Conservation (phyloP, 768 basidiomycete genomes). For the Tricholoma furcatifolium region DNA sequence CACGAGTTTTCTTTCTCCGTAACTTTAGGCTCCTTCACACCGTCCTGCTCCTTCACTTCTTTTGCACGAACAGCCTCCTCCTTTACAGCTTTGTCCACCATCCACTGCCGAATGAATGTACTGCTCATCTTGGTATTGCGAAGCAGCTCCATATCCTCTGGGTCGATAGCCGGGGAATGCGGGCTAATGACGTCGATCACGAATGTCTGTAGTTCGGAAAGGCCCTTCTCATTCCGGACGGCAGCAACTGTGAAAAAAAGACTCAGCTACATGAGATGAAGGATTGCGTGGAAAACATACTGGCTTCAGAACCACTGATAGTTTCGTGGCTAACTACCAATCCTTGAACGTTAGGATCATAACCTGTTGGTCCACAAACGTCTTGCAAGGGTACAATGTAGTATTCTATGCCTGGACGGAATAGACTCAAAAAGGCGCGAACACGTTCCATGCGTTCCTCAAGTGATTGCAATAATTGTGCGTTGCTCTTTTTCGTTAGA, state of each 20-base stretch:
- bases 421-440: conserved; percentile 66
- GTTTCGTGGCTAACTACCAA: conserved; percentile 94
- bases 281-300: conserved; percentile 44
- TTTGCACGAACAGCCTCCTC: not conserved
- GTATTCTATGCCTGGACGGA: conserved; percentile 63
- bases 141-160: conserved; percentile 65
- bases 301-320: conserved; percentile 64
- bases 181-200: conserved; percentile 90
- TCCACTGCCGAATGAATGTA: conserved; percentile 89
- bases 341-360: conserved; percentile 86
- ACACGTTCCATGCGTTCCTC: conserved; percentile 53
- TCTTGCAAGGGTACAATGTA: conserved; percentile 78
- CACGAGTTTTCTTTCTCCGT: too few relatives aligned
- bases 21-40: too few relatives aligned
- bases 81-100: conserved; percentile 28
- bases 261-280: not conserved
- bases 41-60: too few relatives aligned
- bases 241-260: conserved; percentile 53
- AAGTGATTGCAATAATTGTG: conserved; percentile 65
- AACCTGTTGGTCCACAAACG: conserved; percentile 88
- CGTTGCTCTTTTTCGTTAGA: conserved; percentile 69
- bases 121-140: conserved; percentile 91
- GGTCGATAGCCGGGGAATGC: conserved; percentile 54
- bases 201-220: conserved; percentile 65
- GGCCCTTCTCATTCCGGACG: conserved; percentile 49